Evolutionary conservation across 2,329 filamentous ascomycete genomes (phyloP).

Genomic region (Pseudogymnoascus sp.): DNA sequence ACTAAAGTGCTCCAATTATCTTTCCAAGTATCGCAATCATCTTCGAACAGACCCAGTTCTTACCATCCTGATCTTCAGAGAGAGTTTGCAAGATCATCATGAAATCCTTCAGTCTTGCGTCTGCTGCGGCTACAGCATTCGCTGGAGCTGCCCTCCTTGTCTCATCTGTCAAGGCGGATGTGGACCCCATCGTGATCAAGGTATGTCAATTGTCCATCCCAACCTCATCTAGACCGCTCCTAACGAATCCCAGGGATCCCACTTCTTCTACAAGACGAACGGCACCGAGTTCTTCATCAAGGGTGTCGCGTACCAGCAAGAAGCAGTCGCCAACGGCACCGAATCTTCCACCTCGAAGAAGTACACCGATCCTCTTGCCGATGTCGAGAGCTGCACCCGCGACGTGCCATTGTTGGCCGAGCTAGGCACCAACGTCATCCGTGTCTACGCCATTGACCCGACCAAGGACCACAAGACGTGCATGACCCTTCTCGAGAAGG

Average conservation of each 20-base stretch:
- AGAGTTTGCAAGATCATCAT: slow-evolving; percentile 32
- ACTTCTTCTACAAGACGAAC: slow-evolving; percentile 38
- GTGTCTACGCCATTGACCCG: slow-evolving; percentile 88
- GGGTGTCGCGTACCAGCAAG: slow-evolving; percentile 92
- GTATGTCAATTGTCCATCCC: slow-evolving; percentile 16
- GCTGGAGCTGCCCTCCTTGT: slow-evolving; percentile 45
- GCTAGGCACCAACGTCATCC: slow-evolving; percentile 84
- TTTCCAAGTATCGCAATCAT: slow-evolving; percentile 4
- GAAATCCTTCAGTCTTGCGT: slow-evolving; percentile 42
- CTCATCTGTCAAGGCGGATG: slow-evolving; percentile 41
- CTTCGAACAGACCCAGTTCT: neutral
- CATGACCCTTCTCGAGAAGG: slow-evolving; percentile 73
- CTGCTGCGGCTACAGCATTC: slow-evolving; percentile 31
- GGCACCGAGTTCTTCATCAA: slow-evolving; percentile 84
- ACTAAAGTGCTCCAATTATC: neutral
- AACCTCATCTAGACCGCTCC: neutral
- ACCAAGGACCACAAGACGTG: slow-evolving; percentile 68
- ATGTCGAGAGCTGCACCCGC: slow-evolving; percentile 63
- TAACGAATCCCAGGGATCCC: slow-evolving; percentile 23
- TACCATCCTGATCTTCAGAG: neutral
- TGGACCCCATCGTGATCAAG: slow-evolving; percentile 45
- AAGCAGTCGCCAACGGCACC: slow-evolving; percentile 49
- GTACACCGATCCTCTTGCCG: slow-evolving; percentile 78
- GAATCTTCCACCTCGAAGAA: slow-evolving; percentile 37
- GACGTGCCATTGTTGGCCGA: slow-evolving; percentile 75